Percentiles rank a stretch among this genome's conserved stretches.
phyloP scores from a whole-genome alignment of 805 yeast species.

The Saccharomycopsis capsularis region DNA sequence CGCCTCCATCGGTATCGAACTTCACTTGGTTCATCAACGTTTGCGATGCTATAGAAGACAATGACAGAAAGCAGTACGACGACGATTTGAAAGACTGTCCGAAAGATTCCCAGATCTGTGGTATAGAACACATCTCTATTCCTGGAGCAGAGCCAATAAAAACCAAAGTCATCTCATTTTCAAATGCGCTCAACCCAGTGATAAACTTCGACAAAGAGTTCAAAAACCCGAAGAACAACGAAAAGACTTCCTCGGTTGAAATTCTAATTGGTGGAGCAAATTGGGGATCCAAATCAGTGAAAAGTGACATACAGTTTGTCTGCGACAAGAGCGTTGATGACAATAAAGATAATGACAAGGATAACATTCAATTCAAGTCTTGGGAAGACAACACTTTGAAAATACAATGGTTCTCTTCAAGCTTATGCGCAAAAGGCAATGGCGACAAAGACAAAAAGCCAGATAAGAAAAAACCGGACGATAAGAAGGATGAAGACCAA shows the following conservation, averaged over 20 bases:
- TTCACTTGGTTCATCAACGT: conserved; percentile 65
- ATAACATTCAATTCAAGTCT: conserved; percentile 21
- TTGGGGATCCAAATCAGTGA: conserved; percentile 62
- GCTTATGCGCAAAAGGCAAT: conserved; percentile 36
- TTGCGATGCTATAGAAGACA: conserved; percentile 46
- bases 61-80: conserved; percentile 28
- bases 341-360: conserved; percentile 26
- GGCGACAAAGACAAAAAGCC: conserved; percentile 25
- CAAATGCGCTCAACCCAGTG: conserved; percentile 35
- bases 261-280: conserved; percentile 43
- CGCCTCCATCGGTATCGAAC: conserved; percentile 74
- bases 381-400: conserved; percentile 23
- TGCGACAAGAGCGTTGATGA: conserved; percentile 39
- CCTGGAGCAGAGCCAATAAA: conserved; percentile 41
- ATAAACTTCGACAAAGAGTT: conserved; percentile 20
- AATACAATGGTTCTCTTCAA: conserved; percentile 34
- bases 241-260: conserved; percentile 29
- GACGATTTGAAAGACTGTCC: conserved; percentile 49
- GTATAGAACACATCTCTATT: conserved; percentile 48
- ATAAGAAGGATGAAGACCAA: conserved; percentile 27
- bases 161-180: conserved; percentile 58
- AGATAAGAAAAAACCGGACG: conserved; percentile 24
- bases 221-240: conserved; percentile 26
- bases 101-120: conserved; percentile 70
- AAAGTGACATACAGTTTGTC: conserved; percentile 40